phyloP scores from a whole-genome alignment of 179 eudicot genomes.

The Gypsophila paniculata region DNA sequence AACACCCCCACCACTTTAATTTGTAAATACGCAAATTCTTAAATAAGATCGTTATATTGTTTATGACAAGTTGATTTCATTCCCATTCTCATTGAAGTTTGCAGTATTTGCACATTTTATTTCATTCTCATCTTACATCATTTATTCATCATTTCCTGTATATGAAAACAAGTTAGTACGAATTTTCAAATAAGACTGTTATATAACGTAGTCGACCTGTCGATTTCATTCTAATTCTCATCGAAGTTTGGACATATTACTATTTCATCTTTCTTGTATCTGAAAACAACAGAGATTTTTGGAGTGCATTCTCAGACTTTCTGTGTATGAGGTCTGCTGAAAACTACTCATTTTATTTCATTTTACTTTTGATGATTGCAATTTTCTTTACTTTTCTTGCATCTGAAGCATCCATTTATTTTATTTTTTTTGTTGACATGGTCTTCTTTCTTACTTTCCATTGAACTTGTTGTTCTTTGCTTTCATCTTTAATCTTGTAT shows the following conservation, averaged over 20 bases:
- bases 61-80: too few relatives aligned
- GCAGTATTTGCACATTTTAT: too few relatives aligned
- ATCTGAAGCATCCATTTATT: constrained; percentile 19
- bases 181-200: too few relatives aligned
- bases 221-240: not conserved
- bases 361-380: constrained; percentile 17
- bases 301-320: constrained; percentile 21
- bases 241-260: too few relatives aligned
- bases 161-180: constrained; percentile 25
- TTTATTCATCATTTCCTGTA: too few relatives aligned
- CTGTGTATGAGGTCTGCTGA: constrained; percentile 15
- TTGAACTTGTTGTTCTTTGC: not conserved
- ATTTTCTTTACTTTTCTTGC: constrained; percentile 31
- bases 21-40: too few relatives aligned
- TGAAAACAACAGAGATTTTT: constrained; percentile 21
- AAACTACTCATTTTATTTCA: not conserved
- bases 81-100: too few relatives aligned
- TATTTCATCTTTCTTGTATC: too few relatives aligned
- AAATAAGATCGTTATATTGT: too few relatives aligned
- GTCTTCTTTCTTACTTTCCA: constrained; percentile 22
- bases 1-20: too few relatives aligned
- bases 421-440: not conserved
- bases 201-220: too few relatives aligned
- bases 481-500: not conserved
- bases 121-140: too few relatives aligned